phyloP scores from a whole-genome alignment of 2,329 filamentous ascomycete genomes.

The Ophiostoma montium region DNA sequence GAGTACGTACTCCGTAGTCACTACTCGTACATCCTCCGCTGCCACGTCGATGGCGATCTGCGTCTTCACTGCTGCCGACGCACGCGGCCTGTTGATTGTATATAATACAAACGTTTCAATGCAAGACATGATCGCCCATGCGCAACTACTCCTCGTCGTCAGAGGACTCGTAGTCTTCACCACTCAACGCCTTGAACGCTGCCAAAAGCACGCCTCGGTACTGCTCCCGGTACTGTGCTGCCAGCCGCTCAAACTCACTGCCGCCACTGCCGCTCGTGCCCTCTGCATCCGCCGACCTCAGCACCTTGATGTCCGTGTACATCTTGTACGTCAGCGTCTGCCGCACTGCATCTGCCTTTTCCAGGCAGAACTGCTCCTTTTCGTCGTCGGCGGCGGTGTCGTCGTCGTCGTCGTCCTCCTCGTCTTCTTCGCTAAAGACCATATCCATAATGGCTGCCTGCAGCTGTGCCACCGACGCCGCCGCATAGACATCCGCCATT shows the following conservation, averaged over 20 bases:
- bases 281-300: conserved; percentile 30
- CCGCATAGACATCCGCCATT: background rate
- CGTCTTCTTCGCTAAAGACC: conserved; percentile 14
- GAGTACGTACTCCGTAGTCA: too few species aligned
- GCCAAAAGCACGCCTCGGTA: conserved; percentile 33
- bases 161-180: background rate
- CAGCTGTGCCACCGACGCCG: background rate
- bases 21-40: too few species aligned
- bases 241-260: conserved; percentile 24
- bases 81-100: too few species aligned
- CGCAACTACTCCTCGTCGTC: background rate
- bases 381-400: conserved; percentile 10
- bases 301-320: conserved; percentile 24
- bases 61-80: too few species aligned
- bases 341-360: conserved; percentile 24
- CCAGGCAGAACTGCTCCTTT: conserved; percentile 19
- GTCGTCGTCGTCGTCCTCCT: conserved; percentile 14
- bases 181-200: conserved; percentile 15
- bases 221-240: conserved; percentile 32
- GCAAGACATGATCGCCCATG: too few species aligned
- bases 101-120: too few species aligned
- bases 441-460: conserved; percentile 14
- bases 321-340: conserved; percentile 25
- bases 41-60: too few species aligned
- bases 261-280: background rate